Percentiles rank a stretch among this genome's conserved stretches.
These are phyloP conservation scores for Buxus sempervirens DNA, from an alignment of 164 flowering plant species.

Conservation along the genomic window DNA sequence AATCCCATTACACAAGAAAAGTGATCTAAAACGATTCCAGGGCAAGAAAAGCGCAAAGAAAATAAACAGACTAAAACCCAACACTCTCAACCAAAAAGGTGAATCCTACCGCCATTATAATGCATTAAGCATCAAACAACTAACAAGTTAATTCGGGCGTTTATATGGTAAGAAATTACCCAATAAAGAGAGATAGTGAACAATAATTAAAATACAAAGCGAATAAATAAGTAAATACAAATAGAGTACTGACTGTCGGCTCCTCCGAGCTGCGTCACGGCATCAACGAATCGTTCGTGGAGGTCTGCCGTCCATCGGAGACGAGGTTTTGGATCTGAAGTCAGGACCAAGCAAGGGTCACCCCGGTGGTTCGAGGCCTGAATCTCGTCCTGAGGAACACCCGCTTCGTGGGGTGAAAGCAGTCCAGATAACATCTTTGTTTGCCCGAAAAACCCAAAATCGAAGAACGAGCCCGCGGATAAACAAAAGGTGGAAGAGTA, in stretches of 20 bases:
- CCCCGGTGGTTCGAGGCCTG: constrained; percentile 20
- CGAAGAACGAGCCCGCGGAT: not conserved
- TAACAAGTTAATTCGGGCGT: too few species aligned
- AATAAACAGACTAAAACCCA: too few species aligned
- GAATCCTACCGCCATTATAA: too few species aligned
- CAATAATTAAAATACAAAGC: not conserved
- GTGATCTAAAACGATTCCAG: not conserved
- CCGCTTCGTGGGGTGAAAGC: constrained; percentile 21
- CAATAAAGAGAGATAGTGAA: not conserved
- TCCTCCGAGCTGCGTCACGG: constrained; percentile 83
- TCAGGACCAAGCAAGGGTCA: constrained; percentile 45
- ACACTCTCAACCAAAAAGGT: too few species aligned
- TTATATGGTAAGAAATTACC: not conserved
- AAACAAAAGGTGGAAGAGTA: too few species aligned
- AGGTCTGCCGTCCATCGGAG: constrained; percentile 84
- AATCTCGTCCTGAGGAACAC: constrained; percentile 17
- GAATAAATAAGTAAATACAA: not conserved
- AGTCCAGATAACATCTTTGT: constrained; percentile 15
- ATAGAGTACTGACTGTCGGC: constrained; percentile 50
- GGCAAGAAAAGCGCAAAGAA: too few species aligned
- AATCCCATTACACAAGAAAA: not conserved
- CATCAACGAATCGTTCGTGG: constrained; percentile 65
- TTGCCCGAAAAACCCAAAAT: not conserved
- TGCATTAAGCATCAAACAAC: too few species aligned
- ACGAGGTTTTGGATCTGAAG: constrained; percentile 76